These are phyloP conservation scores for Hirsutella rhossiliensis DNA, from an alignment of 2,329 filamentous ascomycete genomes.

Conservation along the genomic window DNA sequence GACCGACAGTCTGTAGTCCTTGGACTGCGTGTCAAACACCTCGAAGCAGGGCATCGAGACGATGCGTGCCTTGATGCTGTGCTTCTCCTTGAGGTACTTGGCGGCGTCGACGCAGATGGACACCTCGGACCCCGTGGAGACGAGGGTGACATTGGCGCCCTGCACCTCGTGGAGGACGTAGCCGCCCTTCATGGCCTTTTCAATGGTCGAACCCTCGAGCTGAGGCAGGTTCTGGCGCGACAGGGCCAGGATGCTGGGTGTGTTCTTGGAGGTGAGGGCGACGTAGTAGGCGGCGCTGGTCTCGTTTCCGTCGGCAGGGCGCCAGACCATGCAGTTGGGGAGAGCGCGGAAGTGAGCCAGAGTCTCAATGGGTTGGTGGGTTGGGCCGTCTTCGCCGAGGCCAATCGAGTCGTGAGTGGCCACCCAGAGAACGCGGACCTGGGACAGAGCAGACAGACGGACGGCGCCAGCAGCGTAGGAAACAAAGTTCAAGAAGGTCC, in stretches of 20 bases:
- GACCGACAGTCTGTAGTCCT: constrained; percentile 89
- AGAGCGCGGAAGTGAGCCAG: constrained; percentile 96
- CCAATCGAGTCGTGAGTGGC: constrained; percentile 98
- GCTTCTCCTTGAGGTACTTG: constrained; percentile 81
- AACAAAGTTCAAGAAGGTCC: constrained; percentile 99
- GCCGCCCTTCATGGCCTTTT: constrained; percentile 85
- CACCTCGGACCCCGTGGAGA: constrained; percentile 94
- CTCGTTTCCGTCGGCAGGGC: constrained; percentile 97
- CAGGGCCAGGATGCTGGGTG: constrained; percentile 85
- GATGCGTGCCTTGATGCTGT: constrained; percentile 77
- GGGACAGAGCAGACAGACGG: constrained; percentile 85
- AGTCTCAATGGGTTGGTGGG: constrained; percentile 98
- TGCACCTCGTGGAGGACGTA: constrained; percentile 81
- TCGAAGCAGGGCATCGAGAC: constrained; percentile 96
- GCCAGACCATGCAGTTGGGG: constrained; percentile 99
- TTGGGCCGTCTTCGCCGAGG: constrained; percentile 96
- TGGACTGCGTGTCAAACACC: constrained; percentile 86
- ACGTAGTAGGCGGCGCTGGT: constrained; percentile 96
- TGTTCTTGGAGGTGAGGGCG: constrained; percentile 78
- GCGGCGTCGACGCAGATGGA: constrained; percentile 85
- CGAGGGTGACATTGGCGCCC: constrained; percentile 75
- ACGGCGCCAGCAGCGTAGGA: constrained; percentile 94
- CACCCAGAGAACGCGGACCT: constrained; percentile 85
- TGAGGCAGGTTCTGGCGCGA: constrained; percentile 98
- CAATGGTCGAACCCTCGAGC: constrained; percentile 85